A percentile compares a stretch with the other conserved stretches of the same genome.
phyloP scores from a whole-genome alignment of 2,329 filamentous ascomycete genomes.

The Talaromyces sp. region DNA sequence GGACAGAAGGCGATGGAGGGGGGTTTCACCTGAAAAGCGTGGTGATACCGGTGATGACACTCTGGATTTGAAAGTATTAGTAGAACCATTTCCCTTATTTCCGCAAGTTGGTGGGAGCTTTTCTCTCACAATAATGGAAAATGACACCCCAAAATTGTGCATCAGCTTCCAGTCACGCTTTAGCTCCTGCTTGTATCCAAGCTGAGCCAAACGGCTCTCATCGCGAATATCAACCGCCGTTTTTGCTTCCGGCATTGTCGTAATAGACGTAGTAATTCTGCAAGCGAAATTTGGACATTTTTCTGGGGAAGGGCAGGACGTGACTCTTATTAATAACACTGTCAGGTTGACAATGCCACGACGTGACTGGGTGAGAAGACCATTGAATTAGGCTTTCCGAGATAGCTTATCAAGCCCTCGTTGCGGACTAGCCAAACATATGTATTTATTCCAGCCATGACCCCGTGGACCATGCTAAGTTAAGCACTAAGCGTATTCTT shows the following conservation, averaged over 20 bases:
- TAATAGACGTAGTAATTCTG: background rate
- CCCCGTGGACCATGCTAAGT: background rate
- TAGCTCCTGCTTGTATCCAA: slow-evolving; percentile 15
- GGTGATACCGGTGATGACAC: background rate
- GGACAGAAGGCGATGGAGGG: background rate
- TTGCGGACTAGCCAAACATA: background rate
- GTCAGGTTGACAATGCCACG: background rate
- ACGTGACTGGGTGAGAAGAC: background rate
- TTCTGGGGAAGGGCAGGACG: background rate
- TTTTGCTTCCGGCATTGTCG: background rate
- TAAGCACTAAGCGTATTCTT: background rate
- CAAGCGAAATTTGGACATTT: background rate
- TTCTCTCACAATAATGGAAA: slow-evolving; percentile 12
- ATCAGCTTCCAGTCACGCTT: slow-evolving; percentile 13
- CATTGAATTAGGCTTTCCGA: background rate
- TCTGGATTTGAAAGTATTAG: background rate
- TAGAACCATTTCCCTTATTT: background rate
- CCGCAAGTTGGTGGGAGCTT: background rate
- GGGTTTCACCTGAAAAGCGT: background rate
- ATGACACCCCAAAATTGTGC: slow-evolving; percentile 17
- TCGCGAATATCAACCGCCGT: slow-evolving; percentile 9
- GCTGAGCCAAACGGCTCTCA: slow-evolving; percentile 15
- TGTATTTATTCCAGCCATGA: too few species aligned
- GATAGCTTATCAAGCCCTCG: background rate
- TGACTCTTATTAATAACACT: background rate